Evolutionary conservation across 495 filamentous ascomycete species (phyloP).

Genomic region (Collariella sp.): DNA sequence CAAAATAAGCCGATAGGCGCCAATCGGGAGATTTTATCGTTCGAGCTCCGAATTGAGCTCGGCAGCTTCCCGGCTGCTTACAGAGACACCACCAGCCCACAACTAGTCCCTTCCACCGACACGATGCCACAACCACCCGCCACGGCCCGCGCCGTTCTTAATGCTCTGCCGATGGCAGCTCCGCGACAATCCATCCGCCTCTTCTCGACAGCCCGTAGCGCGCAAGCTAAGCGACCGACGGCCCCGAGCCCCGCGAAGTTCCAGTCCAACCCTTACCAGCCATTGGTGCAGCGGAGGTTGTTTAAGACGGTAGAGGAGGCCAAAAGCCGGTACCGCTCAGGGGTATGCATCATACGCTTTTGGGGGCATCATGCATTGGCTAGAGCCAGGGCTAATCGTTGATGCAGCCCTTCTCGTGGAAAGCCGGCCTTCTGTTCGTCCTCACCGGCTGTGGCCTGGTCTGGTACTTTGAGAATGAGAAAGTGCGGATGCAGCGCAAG

Average conservation of each 20-base stretch:
- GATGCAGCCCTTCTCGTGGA: conserved; percentile 76
- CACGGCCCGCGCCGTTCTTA: conserved; percentile 18
- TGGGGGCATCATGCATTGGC: not conserved
- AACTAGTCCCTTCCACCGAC: not conserved
- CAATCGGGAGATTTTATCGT: conserved; percentile 17
- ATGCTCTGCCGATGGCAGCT: conserved; percentile 14
- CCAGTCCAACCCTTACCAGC: conserved; percentile 23
- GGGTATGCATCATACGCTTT: conserved; percentile 27
- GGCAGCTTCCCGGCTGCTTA: not conserved
- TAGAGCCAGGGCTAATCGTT: conserved; percentile 9
- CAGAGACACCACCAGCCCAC: not conserved
- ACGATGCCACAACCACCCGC: conserved; percentile 24
- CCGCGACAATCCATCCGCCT: conserved; percentile 22
- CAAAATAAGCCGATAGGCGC: not conserved
- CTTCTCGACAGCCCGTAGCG: conserved; percentile 20
- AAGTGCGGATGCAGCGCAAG: conserved; percentile 76
- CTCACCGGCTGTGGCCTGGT: conserved; percentile 65
- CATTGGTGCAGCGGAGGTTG: conserved; percentile 26
- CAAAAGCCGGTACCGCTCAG: conserved; percentile 43
- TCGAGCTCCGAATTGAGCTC: conserved; percentile 4
- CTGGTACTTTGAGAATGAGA: conserved; percentile 85
- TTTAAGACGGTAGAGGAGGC: conserved; percentile 50
- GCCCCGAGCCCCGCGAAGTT: conserved; percentile 8
- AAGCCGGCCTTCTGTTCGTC: conserved; percentile 80
- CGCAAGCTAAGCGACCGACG: conserved; percentile 13